Evolutionary conservation across 257 asterid genomes (phyloP).

Genomic region (Pogostemon cablin): DNA sequence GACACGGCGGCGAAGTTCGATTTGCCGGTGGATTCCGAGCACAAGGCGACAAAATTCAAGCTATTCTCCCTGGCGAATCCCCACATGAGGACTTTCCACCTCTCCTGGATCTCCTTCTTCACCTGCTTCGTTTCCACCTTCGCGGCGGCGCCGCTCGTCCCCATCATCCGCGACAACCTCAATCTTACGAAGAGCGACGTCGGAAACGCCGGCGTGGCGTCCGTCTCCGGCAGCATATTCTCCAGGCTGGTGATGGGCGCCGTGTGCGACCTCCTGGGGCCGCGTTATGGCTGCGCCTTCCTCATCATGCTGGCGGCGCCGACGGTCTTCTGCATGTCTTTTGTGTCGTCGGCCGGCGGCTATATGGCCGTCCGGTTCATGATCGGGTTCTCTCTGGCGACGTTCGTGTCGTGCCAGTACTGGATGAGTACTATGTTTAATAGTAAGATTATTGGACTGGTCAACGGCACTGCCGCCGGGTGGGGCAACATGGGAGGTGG

Average conservation of each 20-base stretch:
- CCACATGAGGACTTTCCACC: slow-evolving; percentile 64
- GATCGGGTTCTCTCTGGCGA: slow-evolving; percentile 67
- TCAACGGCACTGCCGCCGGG: slow-evolving; percentile 66
- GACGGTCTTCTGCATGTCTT: slow-evolving; percentile 57
- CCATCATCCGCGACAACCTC: slow-evolving; percentile 61
- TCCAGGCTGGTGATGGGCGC: slow-evolving; percentile 76
- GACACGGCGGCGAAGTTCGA: slow-evolving; percentile 55
- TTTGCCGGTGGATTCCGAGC: slow-evolving; percentile 68
- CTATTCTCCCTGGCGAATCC: slow-evolving; percentile 57
- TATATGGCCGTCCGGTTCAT: slow-evolving; percentile 59
- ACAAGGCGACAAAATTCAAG: slow-evolving; percentile 55
- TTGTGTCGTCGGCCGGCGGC: slow-evolving; percentile 46
- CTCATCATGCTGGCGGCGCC: slow-evolving; percentile 59
- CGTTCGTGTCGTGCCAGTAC: slow-evolving; percentile 67
- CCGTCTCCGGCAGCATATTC: slow-evolving; percentile 63
- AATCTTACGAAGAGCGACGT: slow-evolving; percentile 50
- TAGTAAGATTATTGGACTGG: slow-evolving; percentile 53
- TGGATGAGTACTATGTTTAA: slow-evolving; percentile 72
- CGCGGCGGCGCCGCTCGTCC: slow-evolving; percentile 69
- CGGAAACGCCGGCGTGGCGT: slow-evolving; percentile 69
- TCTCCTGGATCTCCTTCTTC: slow-evolving; percentile 66
- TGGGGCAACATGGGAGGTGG: slow-evolving; percentile 89
- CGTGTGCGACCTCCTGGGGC: slow-evolving; percentile 55
- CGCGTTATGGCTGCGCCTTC: slow-evolving; percentile 63
- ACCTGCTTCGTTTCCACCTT: slow-evolving; percentile 65